These are phyloP conservation scores for Platismatia glauca DNA, from an alignment of 495 filamentous ascomycete species.

Conservation along the genomic window DNA sequence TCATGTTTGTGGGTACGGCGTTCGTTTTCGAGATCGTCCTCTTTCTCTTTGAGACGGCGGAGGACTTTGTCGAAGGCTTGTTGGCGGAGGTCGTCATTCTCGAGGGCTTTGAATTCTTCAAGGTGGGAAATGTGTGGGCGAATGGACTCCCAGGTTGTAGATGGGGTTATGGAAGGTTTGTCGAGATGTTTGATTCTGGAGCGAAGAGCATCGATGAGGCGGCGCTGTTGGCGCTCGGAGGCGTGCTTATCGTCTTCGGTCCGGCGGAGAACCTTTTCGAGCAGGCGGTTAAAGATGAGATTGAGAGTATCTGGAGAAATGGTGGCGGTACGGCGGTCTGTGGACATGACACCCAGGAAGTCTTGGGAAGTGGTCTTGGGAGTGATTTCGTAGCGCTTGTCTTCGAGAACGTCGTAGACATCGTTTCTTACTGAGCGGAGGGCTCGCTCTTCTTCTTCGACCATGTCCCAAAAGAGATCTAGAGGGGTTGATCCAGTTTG, in stretches of 20 bases:
- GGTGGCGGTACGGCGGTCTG: conserved; percentile 76
- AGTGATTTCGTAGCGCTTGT: conserved; percentile 83
- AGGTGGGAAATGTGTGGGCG: conserved; percentile 66
- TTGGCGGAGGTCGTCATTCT: conserved; percentile 71
- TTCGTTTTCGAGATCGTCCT: conserved; percentile 74
- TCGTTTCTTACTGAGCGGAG: conserved; percentile 74
- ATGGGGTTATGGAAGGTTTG: conserved; percentile 58
- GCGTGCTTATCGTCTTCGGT: conserved; percentile 78
- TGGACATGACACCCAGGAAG: conserved; percentile 65
- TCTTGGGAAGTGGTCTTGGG: conserved; percentile 79
- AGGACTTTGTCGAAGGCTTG: conserved; percentile 89
- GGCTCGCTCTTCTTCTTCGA: conserved; percentile 85
- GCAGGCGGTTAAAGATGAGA: conserved; percentile 77
- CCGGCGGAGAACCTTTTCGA: conserved; percentile 67
- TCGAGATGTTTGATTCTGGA: conserved; percentile 85
- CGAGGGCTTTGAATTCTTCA: conserved; percentile 73
- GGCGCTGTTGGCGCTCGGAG: conserved; percentile 76
- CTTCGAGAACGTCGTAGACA: conserved; percentile 86
- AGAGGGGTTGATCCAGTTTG: conserved; percentile 82
- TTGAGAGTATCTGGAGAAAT: conserved; percentile 65
- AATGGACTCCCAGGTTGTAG: conserved; percentile 81
- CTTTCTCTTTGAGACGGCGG: conserved; percentile 80
- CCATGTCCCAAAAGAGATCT: conserved; percentile 92
- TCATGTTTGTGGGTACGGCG: conserved; percentile 45
- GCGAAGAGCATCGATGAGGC: conserved; percentile 74